Evolutionary conservation across 2,329 filamentous ascomycete species (phyloP).

Genomic region (Cordyceps fumosorosea): DNA sequence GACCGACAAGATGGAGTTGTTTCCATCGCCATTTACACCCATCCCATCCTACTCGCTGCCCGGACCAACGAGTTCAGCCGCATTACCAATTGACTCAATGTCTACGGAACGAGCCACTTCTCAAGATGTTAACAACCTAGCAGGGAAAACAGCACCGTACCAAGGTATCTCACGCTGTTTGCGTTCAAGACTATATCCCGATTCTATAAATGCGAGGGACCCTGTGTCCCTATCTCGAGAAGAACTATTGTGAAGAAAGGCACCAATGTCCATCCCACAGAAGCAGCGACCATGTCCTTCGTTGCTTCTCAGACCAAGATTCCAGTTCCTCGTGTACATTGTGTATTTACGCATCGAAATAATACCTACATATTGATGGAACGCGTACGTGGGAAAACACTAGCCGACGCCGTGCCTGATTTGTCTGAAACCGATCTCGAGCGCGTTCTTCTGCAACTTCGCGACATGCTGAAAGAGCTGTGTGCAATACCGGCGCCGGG

Average conservation of each 20-base stretch:
- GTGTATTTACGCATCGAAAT: slow-evolving; percentile 16
- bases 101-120: background rate
- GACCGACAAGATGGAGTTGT: too few species aligned
- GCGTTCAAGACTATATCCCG: slow-evolving; percentile 1
- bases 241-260: slow-evolving; percentile 4
- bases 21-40: too few species aligned
- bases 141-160: background rate
- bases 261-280: slow-evolving; percentile 15
- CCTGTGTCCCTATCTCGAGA: slow-evolving; percentile 4
- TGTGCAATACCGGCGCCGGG: slow-evolving; percentile 18
- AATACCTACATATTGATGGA: slow-evolving; percentile 24
- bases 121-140: background rate
- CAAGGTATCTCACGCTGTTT: background rate
- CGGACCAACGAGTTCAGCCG: too few species aligned
- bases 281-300: slow-evolving; percentile 26
- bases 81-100: background rate
- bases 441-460: slow-evolving; percentile 19
- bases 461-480: slow-evolving; percentile 22
- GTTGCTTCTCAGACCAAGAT: slow-evolving; percentile 22
- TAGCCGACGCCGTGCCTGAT: slow-evolving; percentile 18
- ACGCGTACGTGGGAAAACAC: slow-evolving; percentile 18
- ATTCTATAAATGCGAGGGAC: background rate
- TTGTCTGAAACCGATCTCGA: slow-evolving; percentile 22
- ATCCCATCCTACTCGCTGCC: too few species aligned
- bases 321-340: slow-evolving; percentile 23